Evolutionary conservation across 768 basidiomycete species (phyloP).

Genomic region (Sarcomyxa edulis): DNA sequence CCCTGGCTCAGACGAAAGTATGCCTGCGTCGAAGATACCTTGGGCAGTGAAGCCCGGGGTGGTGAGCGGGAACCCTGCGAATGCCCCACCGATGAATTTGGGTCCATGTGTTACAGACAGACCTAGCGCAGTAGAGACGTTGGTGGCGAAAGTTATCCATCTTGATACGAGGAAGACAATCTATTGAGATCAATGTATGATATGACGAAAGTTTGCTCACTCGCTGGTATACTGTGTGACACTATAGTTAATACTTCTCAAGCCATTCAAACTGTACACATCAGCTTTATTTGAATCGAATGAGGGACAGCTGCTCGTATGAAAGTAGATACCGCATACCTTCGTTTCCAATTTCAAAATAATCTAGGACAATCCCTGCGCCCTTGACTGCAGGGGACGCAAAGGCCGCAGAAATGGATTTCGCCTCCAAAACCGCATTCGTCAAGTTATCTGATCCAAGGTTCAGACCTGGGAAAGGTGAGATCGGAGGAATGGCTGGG

Average conservation of each 20-base stretch:
- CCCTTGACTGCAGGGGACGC: slow-evolving; percentile 26
- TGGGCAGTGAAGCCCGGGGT: slow-evolving; percentile 53
- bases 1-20: slow-evolving; percentile 43
- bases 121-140: slow-evolving; percentile 34
- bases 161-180: slow-evolving; percentile 20
- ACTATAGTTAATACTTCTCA: slow-evolving; percentile 31
- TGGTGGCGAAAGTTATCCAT: slow-evolving; percentile 48
- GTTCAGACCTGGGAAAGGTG: no score
- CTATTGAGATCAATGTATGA: background rate
- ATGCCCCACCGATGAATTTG: slow-evolving; percentile 43
- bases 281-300: no score
- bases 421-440: slow-evolving; percentile 39
- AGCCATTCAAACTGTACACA: slow-evolving; percentile 42
- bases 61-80: slow-evolving; percentile 45
- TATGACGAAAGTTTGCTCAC: slow-evolving; percentile 29
- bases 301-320: no score
- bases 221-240: slow-evolving; percentile 41
- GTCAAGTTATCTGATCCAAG: slow-evolving; percentile 50
- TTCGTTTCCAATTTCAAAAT: slow-evolving; percentile 60
- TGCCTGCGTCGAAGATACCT: slow-evolving; percentile 45
- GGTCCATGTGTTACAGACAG: slow-evolving; percentile 32
- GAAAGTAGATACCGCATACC: no score
- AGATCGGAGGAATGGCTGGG: no score
- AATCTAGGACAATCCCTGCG: slow-evolving; percentile 43
- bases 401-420: slow-evolving; percentile 45